Percentiles rank a stretch among this genome's conserved stretches.
These are phyloP conservation scores for Populus simonii DNA, from an alignment of 345 rosid genomes.

Conservation along the genomic window DNA sequence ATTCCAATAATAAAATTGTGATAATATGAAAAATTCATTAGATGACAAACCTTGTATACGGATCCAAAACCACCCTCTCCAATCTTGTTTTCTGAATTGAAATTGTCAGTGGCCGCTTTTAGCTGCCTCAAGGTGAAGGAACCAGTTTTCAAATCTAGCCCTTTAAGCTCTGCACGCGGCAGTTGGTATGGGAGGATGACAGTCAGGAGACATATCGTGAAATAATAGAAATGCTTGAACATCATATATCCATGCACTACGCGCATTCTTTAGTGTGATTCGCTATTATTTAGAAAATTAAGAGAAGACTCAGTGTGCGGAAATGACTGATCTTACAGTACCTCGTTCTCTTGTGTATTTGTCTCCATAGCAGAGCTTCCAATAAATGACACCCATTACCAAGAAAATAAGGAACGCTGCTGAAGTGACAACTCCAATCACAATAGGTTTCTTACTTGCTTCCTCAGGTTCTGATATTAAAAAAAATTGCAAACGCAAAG, in stretches of 20 bases:
- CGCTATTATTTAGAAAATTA: background rate
- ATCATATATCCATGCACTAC: background rate
- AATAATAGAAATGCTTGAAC: constrained; percentile 4
- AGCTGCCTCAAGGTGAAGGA: constrained; percentile 4
- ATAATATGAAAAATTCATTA: too few relatives aligned
- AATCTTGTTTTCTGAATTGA: constrained; percentile 9
- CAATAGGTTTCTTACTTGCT: constrained; percentile 2
- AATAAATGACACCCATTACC: constrained; percentile 7
- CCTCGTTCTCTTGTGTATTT: constrained; percentile 15
- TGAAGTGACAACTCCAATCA: constrained; percentile 9
- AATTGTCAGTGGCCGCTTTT: constrained; percentile 5
- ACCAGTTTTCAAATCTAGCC: constrained; percentile 10
- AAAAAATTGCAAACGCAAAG: background rate
- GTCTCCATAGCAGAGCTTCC: constrained; percentile 15
- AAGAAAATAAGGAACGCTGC: constrained; percentile 3
- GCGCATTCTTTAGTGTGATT: background rate
- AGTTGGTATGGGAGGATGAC: background rate
- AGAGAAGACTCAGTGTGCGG: background rate
- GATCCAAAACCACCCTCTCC: constrained; percentile 4
- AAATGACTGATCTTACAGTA: background rate
- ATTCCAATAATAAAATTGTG: too few relatives aligned
- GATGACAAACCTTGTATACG: constrained; percentile 4
- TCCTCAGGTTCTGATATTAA: background rate
- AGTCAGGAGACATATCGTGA: background rate
- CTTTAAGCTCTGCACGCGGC: constrained; percentile 1